These are phyloP conservation scores for Lophium mytilinum DNA, from an alignment of 495 filamentous ascomycete genomes.

Conservation along the genomic window DNA sequence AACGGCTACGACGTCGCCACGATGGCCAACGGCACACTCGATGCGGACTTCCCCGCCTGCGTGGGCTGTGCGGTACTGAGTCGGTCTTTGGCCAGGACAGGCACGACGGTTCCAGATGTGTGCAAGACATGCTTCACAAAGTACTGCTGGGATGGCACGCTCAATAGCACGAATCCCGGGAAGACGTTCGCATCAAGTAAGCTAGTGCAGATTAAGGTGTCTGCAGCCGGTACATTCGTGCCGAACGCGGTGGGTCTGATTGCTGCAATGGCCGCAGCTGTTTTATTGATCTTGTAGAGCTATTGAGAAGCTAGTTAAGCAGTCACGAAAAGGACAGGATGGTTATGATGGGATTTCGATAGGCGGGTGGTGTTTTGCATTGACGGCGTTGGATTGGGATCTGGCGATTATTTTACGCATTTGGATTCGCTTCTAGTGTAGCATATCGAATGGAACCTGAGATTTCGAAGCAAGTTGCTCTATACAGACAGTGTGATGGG, in stretches of 20 bases:
- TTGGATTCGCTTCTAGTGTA: no score
- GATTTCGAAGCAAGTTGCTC: no score
- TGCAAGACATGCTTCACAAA: slow-evolving; percentile 67
- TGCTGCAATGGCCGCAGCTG: not conserved
- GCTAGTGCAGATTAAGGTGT: slow-evolving; percentile 6
- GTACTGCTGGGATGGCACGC: slow-evolving; percentile 85
- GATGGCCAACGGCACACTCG: slow-evolving; percentile 66
- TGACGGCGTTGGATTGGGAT: no score
- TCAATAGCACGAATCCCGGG: slow-evolving; percentile 29
- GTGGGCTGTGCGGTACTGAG: slow-evolving; percentile 85
- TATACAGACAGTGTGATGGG: no score
- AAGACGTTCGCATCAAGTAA: slow-evolving; percentile 6
- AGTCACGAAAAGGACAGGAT: no score
- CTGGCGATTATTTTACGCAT: no score
- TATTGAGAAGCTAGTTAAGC: no score
- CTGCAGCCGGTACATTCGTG: slow-evolving; percentile 8
- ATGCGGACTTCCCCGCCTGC: slow-evolving; percentile 66
- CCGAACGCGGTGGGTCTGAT: slow-evolving; percentile 7
- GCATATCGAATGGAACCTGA: no score
- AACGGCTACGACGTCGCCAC: slow-evolving; percentile 83
- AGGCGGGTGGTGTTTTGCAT: no score
- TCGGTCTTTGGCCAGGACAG: slow-evolving; percentile 61
- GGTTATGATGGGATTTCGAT: no score
- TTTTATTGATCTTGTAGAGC: not conserved
- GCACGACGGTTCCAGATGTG: slow-evolving; percentile 51